Conservation (phyloP, 371 early-diverging fungal species). For the Batrachochytrium dendrobatidis region DNA sequence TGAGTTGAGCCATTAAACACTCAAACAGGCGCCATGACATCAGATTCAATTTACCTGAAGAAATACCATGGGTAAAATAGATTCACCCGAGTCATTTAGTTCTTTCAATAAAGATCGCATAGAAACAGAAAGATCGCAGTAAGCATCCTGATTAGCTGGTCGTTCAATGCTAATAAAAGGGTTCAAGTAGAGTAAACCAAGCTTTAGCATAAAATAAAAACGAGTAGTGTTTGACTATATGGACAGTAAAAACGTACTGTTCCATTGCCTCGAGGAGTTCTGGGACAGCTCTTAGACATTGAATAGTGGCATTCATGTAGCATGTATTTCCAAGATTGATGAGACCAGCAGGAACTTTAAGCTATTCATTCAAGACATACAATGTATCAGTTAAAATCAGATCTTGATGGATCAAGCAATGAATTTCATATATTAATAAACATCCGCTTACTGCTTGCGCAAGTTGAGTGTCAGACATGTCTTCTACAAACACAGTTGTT, state of each 20-base stretch:
- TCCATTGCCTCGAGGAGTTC: conserved; percentile 66
- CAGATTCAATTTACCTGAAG: conserved; percentile 43
- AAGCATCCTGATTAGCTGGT: conserved; percentile 12
- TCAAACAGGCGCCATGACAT: background rate
- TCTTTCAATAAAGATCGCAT: conserved; percentile 66
- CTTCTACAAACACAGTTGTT: conserved; percentile 76
- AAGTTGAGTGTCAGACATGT: conserved; percentile 80
- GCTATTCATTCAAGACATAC: conserved; percentile 29
- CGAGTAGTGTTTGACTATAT: background rate
- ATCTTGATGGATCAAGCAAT: background rate
- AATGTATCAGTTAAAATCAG: conserved; percentile 1
- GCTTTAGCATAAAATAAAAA: background rate
- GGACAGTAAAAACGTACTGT: conserved; percentile 28
- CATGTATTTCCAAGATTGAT: conserved; percentile 97
- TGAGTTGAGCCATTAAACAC: background rate
- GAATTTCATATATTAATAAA: background rate
- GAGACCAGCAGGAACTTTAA: conserved; percentile 81
- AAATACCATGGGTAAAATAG: conserved; percentile 75
- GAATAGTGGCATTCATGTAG: conserved; percentile 97
- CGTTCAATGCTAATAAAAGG: conserved; percentile 7
- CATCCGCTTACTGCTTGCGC: conserved; percentile 65
- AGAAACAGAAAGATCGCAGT: conserved; percentile 55
- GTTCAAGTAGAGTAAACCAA: conserved; percentile 2
- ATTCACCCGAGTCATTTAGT: conserved; percentile 59
- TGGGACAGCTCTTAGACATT: conserved; percentile 85